A percentile compares a stretch with the other conserved stretches of the same genome.
phyloP scores from a whole-genome alignment of 176 grass and related monocot genomes.

The Avena sativa region DNA sequence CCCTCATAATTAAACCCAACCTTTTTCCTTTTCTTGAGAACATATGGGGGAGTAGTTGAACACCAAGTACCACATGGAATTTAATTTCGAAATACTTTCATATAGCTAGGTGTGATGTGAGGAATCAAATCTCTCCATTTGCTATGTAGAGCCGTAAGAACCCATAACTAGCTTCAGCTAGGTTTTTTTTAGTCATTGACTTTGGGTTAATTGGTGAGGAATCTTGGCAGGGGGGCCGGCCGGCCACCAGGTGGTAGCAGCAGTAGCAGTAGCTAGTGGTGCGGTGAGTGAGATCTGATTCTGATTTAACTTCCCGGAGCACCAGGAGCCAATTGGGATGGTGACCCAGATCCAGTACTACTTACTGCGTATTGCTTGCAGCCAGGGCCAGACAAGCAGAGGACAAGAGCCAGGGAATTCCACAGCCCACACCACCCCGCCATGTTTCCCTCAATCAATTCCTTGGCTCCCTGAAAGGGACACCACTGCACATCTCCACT shows the following conservation, averaged over 20 bases:
- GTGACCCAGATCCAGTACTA: constrained; percentile 40
- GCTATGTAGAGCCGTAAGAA: not conserved
- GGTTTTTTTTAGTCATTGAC: not conserved
- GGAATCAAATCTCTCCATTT: not conserved
- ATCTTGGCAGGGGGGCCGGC: constrained; percentile 42
- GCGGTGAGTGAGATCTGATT: constrained; percentile 52
- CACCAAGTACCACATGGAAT: not conserved
- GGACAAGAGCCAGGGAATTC: constrained; percentile 56
- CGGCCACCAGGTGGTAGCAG: constrained; percentile 12
- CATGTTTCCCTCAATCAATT: constrained; percentile 37
- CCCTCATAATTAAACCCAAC: not conserved
- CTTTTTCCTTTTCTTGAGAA: not conserved
- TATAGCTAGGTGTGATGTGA: not conserved
- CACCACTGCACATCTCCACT: constrained; percentile 9
- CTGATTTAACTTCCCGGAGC: constrained; percentile 50
- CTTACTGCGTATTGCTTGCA: not conserved
- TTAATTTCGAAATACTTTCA: not conserved
- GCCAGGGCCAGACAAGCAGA: constrained; percentile 3
- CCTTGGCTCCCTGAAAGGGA: constrained; percentile 44
- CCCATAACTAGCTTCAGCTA: not conserved
- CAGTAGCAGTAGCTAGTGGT: not conserved
- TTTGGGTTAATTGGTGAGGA: constrained; percentile 26
- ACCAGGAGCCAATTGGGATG: constrained; percentile 48
- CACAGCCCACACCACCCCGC: constrained; percentile 50
- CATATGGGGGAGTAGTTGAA: not conserved